phyloP scores from a whole-genome alignment of 2,329 filamentous ascomycete genomes.

The Trichoderma citrinoviride region DNA sequence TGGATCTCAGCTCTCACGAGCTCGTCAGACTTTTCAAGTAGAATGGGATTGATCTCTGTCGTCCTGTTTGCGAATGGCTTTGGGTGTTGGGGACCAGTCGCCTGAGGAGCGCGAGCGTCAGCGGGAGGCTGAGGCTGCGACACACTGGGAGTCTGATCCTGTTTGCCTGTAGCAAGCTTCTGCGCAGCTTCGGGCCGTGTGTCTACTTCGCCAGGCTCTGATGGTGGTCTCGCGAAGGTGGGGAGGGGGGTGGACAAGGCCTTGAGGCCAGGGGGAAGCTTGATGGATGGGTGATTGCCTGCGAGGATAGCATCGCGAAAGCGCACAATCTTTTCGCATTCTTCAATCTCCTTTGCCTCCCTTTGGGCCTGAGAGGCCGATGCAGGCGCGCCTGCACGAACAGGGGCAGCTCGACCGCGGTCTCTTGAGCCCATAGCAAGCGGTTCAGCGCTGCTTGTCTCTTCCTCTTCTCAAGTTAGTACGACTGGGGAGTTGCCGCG shows the following conservation, averaged over 20 bases:
- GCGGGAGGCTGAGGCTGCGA: not conserved
- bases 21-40: conserved; percentile 82
- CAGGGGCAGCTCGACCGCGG: conserved; percentile 23
- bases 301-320: conserved; percentile 79
- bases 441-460: no score
- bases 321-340: conserved; percentile 77
- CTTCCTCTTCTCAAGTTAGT: not conserved
- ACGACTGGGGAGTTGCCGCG: not conserved
- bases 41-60: conserved; percentile 74
- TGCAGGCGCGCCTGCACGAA: conserved; percentile 20
- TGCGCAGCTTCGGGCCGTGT: not conserved
- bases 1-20: conserved; percentile 78
- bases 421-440: conserved; percentile 31
- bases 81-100: not conserved
- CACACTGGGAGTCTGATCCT: not conserved
- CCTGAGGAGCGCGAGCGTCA: not conserved
- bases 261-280: conserved; percentile 46
- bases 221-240: conserved; percentile 1
- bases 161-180: not conserved
- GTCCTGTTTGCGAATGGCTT: conserved; percentile 40
- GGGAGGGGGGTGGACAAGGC: conserved; percentile 23
- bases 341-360: conserved; percentile 56
- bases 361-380: conserved; percentile 40
- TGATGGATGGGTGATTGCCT: conserved; percentile 67
- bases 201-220: conserved; percentile 24